phyloP scores from a whole-genome alignment of 805 yeast species.

The Millerago galiae region DNA sequence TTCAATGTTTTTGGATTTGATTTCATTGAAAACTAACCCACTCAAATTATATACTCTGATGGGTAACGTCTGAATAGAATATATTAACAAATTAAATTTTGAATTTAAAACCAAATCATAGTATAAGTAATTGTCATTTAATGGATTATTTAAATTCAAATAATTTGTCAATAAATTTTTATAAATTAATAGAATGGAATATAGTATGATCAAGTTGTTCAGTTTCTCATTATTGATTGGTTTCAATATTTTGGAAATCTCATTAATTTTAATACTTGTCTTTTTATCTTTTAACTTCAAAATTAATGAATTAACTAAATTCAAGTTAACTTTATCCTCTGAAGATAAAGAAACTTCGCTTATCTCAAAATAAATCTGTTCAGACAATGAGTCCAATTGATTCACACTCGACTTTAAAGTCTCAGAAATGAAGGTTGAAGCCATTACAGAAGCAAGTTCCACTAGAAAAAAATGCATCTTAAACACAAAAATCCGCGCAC shows the following conservation, averaged over 20 bases:
- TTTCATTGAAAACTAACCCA: slow-evolving; percentile 21
- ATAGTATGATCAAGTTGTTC: slow-evolving; percentile 23
- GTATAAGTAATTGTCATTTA: slow-evolving; percentile 39
- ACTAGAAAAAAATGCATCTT: background rate
- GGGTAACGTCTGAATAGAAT: slow-evolving; percentile 36
- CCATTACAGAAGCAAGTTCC: slow-evolving; percentile 1
- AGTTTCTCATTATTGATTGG: background rate
- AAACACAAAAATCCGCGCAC: no score
- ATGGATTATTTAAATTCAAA: slow-evolving; percentile 35
- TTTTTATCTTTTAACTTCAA: no score
- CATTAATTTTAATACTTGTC: background rate
- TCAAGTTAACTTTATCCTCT: background rate
- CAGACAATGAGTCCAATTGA: slow-evolving; percentile 5
- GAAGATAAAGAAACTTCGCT: background rate
- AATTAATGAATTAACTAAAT: no score
- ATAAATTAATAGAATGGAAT: slow-evolving; percentile 28
- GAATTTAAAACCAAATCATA: slow-evolving; percentile 36
- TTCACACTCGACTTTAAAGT: slow-evolving; percentile 1
- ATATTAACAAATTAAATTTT: slow-evolving; percentile 26
- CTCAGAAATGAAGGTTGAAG: slow-evolving; percentile 4
- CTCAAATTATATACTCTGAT: slow-evolving; percentile 14
- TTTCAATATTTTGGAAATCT: background rate
- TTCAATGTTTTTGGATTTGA: slow-evolving; percentile 10
- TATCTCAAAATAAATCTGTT: slow-evolving; percentile 1
- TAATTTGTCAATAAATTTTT: slow-evolving; percentile 29